Evolutionary conservation across 2,329 filamentous ascomycete genomes (phyloP), one percentile per base, ranked within the genome.

Genomic region (Shiraia sp.): DNA sequence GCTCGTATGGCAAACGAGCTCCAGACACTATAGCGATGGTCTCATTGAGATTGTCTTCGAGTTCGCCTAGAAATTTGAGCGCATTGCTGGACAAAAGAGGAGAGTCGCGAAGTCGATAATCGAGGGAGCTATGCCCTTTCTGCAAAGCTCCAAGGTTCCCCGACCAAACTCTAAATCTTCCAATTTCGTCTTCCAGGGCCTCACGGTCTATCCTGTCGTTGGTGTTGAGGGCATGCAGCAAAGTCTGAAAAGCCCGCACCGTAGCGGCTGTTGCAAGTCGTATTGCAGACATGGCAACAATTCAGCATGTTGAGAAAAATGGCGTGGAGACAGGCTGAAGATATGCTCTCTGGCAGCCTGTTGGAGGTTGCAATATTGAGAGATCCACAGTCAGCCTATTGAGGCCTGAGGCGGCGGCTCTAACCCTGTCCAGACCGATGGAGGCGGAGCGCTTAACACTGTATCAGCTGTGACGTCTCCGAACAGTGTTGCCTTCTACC

Each of bases 21-120:
- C 55, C 65, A 17, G 57, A 54, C 2, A 66, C 43, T 13, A 70
- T 47, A 3, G 58, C 56, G 19, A 48, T 28, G 8, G 66, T 63
- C 51, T 54, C 46, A 9, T 49, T 46, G 6, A 67, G 39, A 30
- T 70, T 69, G 2, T 53, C 45, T 12, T 61, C 50, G 2, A 70
- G 57, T 36, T 69, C 66, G 10, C 53, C 37, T 10, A 70, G 38
- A 12, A 70, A 52, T 19, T 64, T 68, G n/a, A 68, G 47, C 3
- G 59, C 51, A 40, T 66, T 68, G 29, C 50, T 61, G 7, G 55
- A 61, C 2, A 68, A 52, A 3, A 67, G 47, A 4, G 66, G 65
- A 7, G 64, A 64, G 30, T 68, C 67, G 22, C 66, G 66, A 8
- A 70, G 49, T 12, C 67, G 62, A 39, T 70, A 69, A 36, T 70